Conservation (phyloP, 176 grass and related monocot species). For the Puya raimondii region DNA sequence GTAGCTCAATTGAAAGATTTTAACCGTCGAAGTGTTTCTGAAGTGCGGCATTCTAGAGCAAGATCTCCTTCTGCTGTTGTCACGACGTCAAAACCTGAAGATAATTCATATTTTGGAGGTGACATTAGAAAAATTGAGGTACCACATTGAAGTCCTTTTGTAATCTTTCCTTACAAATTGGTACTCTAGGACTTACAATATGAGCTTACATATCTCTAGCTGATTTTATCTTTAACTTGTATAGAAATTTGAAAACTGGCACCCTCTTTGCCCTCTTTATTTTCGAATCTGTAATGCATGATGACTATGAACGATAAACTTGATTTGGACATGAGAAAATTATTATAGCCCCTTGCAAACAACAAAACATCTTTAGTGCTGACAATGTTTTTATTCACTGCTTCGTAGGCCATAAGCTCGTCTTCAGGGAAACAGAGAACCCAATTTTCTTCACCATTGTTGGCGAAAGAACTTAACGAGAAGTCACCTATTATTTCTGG, state of each 20-base stretch:
- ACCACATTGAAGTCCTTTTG: neutral
- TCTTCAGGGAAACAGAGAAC: conserved; percentile 64
- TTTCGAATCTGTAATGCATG: too few relatives aligned
- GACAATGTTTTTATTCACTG: conserved; percentile 2
- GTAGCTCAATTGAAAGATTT: conserved; percentile 32
- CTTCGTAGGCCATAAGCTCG: conserved; percentile 35
- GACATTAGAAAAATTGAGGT: conserved; percentile 44
- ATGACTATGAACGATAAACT: neutral
- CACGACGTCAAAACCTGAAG: conserved; percentile 35
- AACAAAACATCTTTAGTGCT: neutral
- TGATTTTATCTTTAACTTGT: too few relatives aligned
- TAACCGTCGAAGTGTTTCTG: conserved; percentile 26
- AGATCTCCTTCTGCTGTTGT: conserved; percentile 35
- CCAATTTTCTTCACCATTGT: conserved; percentile 32
- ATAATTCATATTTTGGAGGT: conserved; percentile 25
- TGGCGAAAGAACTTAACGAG: conserved; percentile 32
- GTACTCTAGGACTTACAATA: neutral
- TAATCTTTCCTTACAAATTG: neutral
- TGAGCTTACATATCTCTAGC: too few relatives aligned
- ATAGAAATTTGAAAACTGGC: too few relatives aligned
- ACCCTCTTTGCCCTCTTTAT: neutral
- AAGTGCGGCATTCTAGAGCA: conserved; percentile 29
- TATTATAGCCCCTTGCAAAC: neutral
- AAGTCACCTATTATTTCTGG: conserved; percentile 39
- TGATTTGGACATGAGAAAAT: neutral